A percentile compares a stretch with the other conserved stretches of the same genome.
Conservation (phyloP, 495 filamentous ascomycete species). For the Aspergillus sclerotioniger region DNA sequence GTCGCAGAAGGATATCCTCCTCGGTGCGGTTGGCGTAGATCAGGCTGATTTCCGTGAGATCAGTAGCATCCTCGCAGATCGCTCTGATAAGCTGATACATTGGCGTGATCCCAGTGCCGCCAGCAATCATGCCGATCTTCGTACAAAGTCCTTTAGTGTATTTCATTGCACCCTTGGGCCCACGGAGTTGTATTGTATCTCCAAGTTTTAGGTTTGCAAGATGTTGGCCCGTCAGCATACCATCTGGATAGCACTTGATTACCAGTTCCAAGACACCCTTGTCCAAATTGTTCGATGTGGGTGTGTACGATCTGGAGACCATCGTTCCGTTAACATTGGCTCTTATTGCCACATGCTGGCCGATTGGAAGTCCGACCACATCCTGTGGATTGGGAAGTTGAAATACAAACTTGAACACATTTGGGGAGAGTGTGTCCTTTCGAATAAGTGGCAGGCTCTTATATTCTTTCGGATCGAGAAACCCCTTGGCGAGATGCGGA, state of each 20-base stretch:
- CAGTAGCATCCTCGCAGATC: conserved; percentile 48
- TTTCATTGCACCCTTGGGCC: conserved; percentile 49
- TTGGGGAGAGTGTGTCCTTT: conserved; percentile 42
- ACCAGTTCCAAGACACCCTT: conserved; percentile 45
- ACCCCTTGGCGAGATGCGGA: conserved; percentile 35
- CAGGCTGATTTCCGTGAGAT: conserved; percentile 45
- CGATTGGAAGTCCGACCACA: conserved; percentile 51
- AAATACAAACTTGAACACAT: conserved; percentile 51
- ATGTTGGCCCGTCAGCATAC: conserved; percentile 46
- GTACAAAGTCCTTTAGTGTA: conserved; percentile 33
- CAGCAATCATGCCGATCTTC: conserved; percentile 50
- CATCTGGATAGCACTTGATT: conserved; percentile 49
- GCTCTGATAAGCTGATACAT: conserved; percentile 55
- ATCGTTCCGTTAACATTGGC: conserved; percentile 39
- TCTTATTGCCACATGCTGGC: conserved; percentile 52
- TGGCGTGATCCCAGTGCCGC: conserved; percentile 56
- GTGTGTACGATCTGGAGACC: conserved; percentile 50
- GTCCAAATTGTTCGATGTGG: conserved; percentile 52
- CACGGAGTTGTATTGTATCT: conserved; percentile 45
- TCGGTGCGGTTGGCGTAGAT: conserved; percentile 46
- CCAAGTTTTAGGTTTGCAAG: conserved; percentile 43
- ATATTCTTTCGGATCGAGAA: conserved; percentile 47
- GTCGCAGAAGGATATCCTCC: conserved; percentile 38
- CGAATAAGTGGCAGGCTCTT: conserved; percentile 41
- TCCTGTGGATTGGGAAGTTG: conserved; percentile 38